A percentile compares a stretch with the other conserved stretches of the same genome.
Evolutionary conservation across 208 protist genomes (phyloP).

Genomic region (Acanthamoeba lenticulata): DNA sequence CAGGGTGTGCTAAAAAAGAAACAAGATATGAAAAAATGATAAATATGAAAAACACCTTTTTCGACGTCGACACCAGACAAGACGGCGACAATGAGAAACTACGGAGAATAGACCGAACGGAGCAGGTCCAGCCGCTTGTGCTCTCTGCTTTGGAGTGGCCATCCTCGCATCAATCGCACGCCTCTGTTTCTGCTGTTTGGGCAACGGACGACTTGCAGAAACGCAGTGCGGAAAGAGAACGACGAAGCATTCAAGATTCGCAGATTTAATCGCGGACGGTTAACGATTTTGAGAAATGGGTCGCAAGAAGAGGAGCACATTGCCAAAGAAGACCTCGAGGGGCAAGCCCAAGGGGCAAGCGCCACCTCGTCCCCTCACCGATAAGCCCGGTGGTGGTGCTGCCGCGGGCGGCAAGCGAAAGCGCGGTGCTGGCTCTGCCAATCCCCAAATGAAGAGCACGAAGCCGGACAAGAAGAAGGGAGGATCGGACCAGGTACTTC

Average conservation of each 20-base stretch:
- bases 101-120: too few species aligned
- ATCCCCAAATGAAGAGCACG: not conserved
- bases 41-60: too few species aligned
- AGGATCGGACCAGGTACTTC: not conserved
- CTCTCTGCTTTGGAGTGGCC: too few species aligned
- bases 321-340: not conserved
- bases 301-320: not conserved
- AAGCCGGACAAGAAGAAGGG: not conserved
- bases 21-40: too few species aligned
- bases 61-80: not conserved
- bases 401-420: not conserved
- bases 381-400: not conserved
- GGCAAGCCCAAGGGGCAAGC: constrained; percentile 8
- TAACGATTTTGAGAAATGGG: constrained; percentile 58
- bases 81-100: not conserved
- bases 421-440: not conserved
- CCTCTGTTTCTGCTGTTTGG: too few species aligned
- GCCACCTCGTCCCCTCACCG: not conserved
- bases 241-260: too few species aligned
- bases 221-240: too few species aligned
- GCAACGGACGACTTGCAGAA: too few species aligned
- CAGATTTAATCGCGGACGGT: too few species aligned
- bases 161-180: too few species aligned
- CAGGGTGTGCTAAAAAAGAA: too few species aligned
- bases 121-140: too few species aligned